These are phyloP conservation scores for Daedalea quercina DNA, from an alignment of 768 basidiomycete genomes.

Conservation along the genomic window DNA sequence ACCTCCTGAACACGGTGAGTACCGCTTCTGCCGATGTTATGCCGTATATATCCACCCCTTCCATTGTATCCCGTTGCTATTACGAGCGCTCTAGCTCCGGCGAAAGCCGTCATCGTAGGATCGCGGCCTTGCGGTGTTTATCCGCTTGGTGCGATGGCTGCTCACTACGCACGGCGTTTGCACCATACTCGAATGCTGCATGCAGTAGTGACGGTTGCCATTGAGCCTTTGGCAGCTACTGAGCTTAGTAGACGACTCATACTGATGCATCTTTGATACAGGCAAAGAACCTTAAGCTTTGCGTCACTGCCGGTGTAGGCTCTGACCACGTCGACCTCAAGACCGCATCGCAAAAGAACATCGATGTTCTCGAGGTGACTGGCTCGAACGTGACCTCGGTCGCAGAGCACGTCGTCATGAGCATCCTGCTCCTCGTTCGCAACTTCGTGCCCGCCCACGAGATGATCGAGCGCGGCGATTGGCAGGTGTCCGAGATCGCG, in stretches of 20 bases:
- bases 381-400: conserved; percentile 90
- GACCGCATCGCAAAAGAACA: conserved; percentile 71
- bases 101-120: too few relatives aligned
- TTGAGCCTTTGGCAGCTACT: too few relatives aligned
- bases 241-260: too few relatives aligned
- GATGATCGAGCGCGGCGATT: conserved; percentile 82
- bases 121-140: too few relatives aligned
- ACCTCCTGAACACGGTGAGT: conserved; percentile 59
- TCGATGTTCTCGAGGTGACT: conserved; percentile 66
- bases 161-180: too few relatives aligned
- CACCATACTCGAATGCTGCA: too few relatives aligned
- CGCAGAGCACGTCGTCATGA: conserved; percentile 88
- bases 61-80: too few relatives aligned
- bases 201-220: too few relatives aligned
- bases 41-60: not conserved
- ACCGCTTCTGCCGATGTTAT: not conserved
- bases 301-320: conserved; percentile 87
- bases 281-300: conserved; percentile 84
- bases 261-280: too few relatives aligned
- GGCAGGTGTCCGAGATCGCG: conserved; percentile 81
- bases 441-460: conserved; percentile 88
- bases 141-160: too few relatives aligned
- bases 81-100: too few relatives aligned
- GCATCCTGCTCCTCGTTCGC: conserved; percentile 83
- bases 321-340: conserved; percentile 90